phyloP scores from a whole-genome alignment of 192 early-diverging fungal genomes.

The Gonapodya sp. region DNA sequence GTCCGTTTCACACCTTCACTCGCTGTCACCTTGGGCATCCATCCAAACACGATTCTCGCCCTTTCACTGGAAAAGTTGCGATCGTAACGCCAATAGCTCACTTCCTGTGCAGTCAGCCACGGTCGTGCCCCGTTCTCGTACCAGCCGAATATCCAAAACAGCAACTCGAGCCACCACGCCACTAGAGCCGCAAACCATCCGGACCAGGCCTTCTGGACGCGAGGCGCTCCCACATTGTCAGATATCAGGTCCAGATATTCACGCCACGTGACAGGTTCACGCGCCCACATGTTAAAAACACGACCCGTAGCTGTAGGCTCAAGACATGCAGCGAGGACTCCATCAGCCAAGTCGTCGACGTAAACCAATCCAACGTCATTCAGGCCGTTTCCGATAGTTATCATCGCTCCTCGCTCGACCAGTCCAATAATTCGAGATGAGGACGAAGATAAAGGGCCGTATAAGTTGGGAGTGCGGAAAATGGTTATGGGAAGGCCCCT shows the following conservation, averaged over 20 bases:
- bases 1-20: background rate
- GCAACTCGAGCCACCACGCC: background rate
- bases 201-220: background rate
- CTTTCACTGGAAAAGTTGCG: background rate
- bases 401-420: background rate
- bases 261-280: background rate
- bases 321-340: background rate
- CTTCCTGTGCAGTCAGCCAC: slow-evolving; percentile 1
- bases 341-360: slow-evolving; percentile 1
- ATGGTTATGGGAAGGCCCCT: background rate
- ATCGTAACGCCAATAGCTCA: background rate
- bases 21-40: background rate
- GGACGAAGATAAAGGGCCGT: background rate
- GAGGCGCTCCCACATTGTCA: background rate
- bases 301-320: background rate
- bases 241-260: background rate
- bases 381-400: background rate
- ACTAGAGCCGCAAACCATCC: background rate
- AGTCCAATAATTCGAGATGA: background rate
- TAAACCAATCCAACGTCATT: background rate
- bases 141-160: background rate
- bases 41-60: background rate
- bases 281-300: slow-evolving; percentile 1
- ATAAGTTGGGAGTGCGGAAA: background rate
- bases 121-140: background rate